Evolutionary conservation across 495 filamentous ascomycete species (phyloP), one percentile per base, ranked within the genome.

Genomic region (Lasiosphaeria miniovina): DNA sequence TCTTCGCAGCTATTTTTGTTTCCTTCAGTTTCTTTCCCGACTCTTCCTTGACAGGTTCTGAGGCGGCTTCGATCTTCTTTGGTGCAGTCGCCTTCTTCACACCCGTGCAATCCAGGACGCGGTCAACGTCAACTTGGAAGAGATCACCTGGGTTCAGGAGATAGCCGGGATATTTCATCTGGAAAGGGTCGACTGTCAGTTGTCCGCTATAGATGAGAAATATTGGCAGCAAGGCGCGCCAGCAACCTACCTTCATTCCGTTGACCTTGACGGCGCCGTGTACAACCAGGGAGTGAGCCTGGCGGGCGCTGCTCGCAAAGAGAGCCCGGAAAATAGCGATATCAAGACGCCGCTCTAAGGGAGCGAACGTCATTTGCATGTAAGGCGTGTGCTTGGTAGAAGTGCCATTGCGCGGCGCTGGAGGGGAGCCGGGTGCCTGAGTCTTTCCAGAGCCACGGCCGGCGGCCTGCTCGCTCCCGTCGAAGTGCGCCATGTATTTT

Each of bases 141-240:
- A 98, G 88, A 70, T 98, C 94, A 52, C 94, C 94, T 9, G 94
- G 94, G 74, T 98, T 98, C 34, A 98, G 87, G 68, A 92, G 88
- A 75, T 98, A 98, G 61, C 90, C 87, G 1, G 94, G 93, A 69
- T 96, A 87, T 50, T 79, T 82, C 90, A 98, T 96, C 94, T 97
- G 49, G 3, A 35, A 15, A 55, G 24, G 8, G 11, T 24, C 11
- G 54, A 31, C 6, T 31, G 14, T 24, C 17, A 56, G 32, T 12
- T 9, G 6, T 60, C 61, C 54, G 58, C 54, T 41, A 14, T 49
- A 15, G 55, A 56, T 48, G 43, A 17, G 52, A 43, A 48, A 10
- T 11, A 33, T 49, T 14, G 31, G 38, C 8, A n/a, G 4, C 12
- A 46, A 0, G 11, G 43, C 4, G 43, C 4, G 43, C 5, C 4